Evolutionary conservation across 805 yeast genomes (phyloP).

Genomic region (Ogataea populi-albae): DNA sequence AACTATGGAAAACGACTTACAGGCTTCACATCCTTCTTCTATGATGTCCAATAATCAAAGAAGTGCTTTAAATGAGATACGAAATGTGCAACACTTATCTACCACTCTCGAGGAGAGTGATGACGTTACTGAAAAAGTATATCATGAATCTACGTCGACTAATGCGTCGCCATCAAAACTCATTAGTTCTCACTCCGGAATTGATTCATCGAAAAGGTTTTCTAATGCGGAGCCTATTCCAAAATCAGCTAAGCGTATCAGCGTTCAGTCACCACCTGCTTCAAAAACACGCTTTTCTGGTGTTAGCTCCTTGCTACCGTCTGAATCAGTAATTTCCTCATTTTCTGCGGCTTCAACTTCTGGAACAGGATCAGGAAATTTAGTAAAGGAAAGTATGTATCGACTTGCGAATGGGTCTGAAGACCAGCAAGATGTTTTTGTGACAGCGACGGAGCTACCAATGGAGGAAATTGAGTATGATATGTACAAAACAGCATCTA

Average conservation of each 20-base stretch:
- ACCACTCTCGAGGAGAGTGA: no score
- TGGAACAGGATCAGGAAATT: slow-evolving; percentile 4
- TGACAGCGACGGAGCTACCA: slow-evolving; percentile 39
- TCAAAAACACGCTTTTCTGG: not conserved
- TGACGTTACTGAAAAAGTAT: no score
- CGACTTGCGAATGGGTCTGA: slow-evolving; percentile 26
- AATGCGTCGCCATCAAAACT: no score
- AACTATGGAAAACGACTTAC: no score
- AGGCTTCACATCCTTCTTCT: no score
- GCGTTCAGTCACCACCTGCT: not conserved
- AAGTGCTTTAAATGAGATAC: no score
- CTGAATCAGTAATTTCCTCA: slow-evolving; percentile 14
- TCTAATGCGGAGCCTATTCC: not conserved
- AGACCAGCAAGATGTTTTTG: slow-evolving; percentile 32
- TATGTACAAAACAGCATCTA: no score
- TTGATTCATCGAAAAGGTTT: no score
- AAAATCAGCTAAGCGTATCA: not conserved
- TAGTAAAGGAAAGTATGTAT: slow-evolving; percentile 16
- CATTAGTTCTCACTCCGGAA: no score
- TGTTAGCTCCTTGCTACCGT: slow-evolving; percentile 1
- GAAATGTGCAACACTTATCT: no score
- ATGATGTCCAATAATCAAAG: no score
- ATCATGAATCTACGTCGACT: no score
- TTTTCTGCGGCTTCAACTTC: slow-evolving; percentile 19
- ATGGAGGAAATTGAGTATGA: not conserved